These are phyloP conservation scores for Kodamaea derodonti DNA, from an alignment of 1,139 yeast genomes.

Conservation along the genomic window DNA sequence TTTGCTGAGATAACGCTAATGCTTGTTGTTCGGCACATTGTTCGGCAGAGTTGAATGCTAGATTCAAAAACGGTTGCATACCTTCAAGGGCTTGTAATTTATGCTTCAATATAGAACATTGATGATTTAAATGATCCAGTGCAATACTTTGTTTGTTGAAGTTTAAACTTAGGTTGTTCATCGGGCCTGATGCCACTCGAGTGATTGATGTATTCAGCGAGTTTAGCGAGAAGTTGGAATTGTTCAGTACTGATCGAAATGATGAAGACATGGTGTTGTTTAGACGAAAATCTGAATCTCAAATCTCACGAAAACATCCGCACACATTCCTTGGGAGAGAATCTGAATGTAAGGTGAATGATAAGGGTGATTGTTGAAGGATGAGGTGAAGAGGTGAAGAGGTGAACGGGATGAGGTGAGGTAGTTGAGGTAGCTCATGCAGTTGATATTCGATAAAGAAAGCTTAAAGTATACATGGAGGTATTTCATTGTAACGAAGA, in stretches of 20 bases:
- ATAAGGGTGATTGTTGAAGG: too few relatives aligned
- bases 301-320: too few relatives aligned
- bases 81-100: conserved; percentile 65
- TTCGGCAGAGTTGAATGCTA: conserved; percentile 56
- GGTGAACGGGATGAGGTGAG: too few relatives aligned
- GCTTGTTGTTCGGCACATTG: conserved; percentile 72
- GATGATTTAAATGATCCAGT: conserved; percentile 70
- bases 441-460: too few relatives aligned
- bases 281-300: too few relatives aligned
- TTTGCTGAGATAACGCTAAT: conserved; percentile 46
- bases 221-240: conserved; percentile 28
- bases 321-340: too few relatives aligned
- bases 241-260: conserved; percentile 37
- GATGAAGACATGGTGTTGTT: neutral
- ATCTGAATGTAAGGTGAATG: too few relatives aligned
- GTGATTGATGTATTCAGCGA: conserved; percentile 30
- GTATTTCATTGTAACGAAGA: too few relatives aligned
- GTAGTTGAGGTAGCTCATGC: too few relatives aligned
- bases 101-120: conserved; percentile 57
- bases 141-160: conserved; percentile 66
- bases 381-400: too few relatives aligned
- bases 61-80: conserved; percentile 63
- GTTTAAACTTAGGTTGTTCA: conserved; percentile 30
- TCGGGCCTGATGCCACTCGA: conserved; percentile 42
- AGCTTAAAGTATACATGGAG: too few relatives aligned